These are phyloP conservation scores for Nitzschia putrida DNA, from an alignment of 108 stramenopile species.

Conservation along the genomic window DNA sequence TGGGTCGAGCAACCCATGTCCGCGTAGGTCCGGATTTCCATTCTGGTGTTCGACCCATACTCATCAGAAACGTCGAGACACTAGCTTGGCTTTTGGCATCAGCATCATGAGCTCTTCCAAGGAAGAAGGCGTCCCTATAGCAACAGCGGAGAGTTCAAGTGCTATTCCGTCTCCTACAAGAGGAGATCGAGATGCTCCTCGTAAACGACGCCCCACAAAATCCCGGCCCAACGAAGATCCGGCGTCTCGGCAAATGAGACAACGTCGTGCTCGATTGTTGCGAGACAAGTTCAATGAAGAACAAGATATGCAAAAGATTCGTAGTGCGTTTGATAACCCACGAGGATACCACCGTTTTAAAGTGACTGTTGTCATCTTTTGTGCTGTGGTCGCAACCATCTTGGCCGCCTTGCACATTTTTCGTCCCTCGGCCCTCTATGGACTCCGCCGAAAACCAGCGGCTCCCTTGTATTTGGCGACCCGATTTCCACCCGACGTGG, in stretches of 20 bases:
- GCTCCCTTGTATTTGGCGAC: slow-evolving; percentile 29
- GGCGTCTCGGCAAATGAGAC: slow-evolving; percentile 9
- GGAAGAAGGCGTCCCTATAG: neutral
- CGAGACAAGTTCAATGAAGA: slow-evolving; percentile 2
- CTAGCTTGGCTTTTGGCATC: too few relatives aligned
- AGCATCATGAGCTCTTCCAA: too few relatives aligned
- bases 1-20: too few relatives aligned
- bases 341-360: slow-evolving; percentile 17
- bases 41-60: too few relatives aligned
- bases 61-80: too few relatives aligned
- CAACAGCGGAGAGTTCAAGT: neutral
- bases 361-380: slow-evolving; percentile 12
- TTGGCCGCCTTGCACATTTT: slow-evolving; percentile 5
- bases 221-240: neutral
- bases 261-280: slow-evolving; percentile 18
- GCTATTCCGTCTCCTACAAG: too few relatives aligned
- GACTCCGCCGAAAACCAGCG: slow-evolving; percentile 4
- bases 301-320: slow-evolving; percentile 2
- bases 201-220: too few relatives aligned
- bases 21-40: too few relatives aligned
- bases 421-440: slow-evolving; percentile 5
- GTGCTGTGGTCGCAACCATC: slow-evolving; percentile 22
- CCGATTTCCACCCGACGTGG: slow-evolving; percentile 20
- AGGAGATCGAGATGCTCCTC: too few relatives aligned
- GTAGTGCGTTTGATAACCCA: neutral